These are phyloP conservation scores for Plectosphaerella cucumerina DNA, from an alignment of 2,329 filamentous ascomycete genomes.

Conservation along the genomic window DNA sequence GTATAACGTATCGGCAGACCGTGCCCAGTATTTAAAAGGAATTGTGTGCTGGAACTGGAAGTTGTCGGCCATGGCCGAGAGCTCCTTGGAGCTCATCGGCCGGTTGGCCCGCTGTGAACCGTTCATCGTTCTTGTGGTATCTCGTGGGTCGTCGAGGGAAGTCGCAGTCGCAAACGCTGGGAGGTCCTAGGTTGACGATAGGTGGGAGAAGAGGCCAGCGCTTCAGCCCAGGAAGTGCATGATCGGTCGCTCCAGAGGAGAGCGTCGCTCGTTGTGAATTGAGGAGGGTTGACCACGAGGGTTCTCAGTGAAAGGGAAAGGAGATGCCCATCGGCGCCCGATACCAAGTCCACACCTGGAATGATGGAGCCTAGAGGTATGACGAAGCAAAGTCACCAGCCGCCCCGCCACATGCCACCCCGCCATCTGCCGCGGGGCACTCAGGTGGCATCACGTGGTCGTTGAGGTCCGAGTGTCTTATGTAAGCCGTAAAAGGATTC, in stretches of 20 bases:
- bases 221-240: too few relatives aligned
- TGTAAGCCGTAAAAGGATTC: too few relatives aligned
- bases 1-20: constrained; percentile 72
- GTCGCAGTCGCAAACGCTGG: too few relatives aligned
- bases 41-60: constrained; percentile 79
- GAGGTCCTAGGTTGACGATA: not conserved
- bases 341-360: not conserved
- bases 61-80: constrained; percentile 68
- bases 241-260: too few relatives aligned
- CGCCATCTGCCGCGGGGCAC: too few relatives aligned
- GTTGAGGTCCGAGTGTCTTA: too few relatives aligned
- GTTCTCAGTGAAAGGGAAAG: too few relatives aligned
- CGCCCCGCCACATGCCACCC: too few relatives aligned
- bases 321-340: too few relatives aligned
- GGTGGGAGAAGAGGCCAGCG: not conserved
- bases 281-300: too few relatives aligned
- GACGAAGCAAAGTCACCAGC: not conserved
- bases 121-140: constrained; percentile 20
- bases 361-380: not conserved
- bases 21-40: constrained; percentile 74
- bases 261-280: too few relatives aligned
- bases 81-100: constrained; percentile 73
- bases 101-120: constrained; percentile 31
- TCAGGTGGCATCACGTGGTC: too few relatives aligned
- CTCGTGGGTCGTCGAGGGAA: not conserved